These are phyloP conservation scores for Stylosanthes scabra DNA, from an alignment of 331 rosid genomes.

Conservation along the genomic window DNA sequence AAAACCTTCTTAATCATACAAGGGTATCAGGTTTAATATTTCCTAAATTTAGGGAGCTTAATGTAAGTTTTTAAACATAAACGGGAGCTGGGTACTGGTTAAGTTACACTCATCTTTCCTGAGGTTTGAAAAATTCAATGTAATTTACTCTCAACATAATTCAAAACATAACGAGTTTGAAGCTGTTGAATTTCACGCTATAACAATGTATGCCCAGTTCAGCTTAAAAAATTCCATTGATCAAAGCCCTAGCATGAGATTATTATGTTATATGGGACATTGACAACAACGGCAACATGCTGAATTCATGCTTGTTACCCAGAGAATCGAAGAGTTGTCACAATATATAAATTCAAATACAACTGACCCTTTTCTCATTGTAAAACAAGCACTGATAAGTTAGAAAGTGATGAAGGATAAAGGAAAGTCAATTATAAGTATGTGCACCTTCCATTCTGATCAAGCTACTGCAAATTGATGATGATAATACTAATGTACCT, in stretches of 20 bases:
- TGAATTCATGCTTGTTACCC: too few species aligned
- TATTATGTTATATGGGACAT: not conserved
- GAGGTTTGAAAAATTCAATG: too few species aligned
- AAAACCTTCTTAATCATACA: slow-evolving; percentile 33
- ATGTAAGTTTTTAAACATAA: too few species aligned
- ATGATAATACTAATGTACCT: not conserved
- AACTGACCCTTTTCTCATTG: not conserved
- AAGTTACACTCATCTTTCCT: too few species aligned
- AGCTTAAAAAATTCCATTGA: slow-evolving; percentile 5
- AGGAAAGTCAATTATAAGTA: slow-evolving; percentile 2
- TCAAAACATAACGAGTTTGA: slow-evolving; percentile 9
- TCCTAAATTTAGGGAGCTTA: too few species aligned
- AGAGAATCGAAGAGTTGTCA: too few species aligned
- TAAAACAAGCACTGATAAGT: not conserved
- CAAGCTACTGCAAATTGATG: not conserved
- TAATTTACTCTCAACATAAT: not conserved
- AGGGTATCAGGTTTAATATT: too few species aligned
- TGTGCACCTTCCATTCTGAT: not conserved
- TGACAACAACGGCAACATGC: not conserved
- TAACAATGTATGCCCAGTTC: not conserved
- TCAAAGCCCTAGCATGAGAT: slow-evolving; percentile 3
- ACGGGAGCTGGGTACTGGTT: too few species aligned
- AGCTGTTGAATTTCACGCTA: slow-evolving; percentile 28
- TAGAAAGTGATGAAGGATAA: slow-evolving; percentile 10
- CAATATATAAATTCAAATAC: too few species aligned